Evolutionary conservation across 768 basidiomycete genomes (phyloP).

Genomic region (Boletus eberwhitei): DNA sequence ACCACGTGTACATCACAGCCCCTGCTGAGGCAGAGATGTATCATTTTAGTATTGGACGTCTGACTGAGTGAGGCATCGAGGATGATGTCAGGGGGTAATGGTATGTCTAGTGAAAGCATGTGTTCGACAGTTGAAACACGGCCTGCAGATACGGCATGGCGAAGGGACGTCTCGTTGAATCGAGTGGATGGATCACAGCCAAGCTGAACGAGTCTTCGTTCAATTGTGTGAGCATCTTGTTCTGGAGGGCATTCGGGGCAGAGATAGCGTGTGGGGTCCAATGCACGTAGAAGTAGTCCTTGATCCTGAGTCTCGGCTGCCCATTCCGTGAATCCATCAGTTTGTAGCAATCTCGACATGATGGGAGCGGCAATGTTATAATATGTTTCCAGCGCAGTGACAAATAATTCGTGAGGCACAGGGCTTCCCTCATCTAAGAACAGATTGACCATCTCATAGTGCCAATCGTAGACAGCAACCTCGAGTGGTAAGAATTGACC

Average conservation of each 20-base stretch:
- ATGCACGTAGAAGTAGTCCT: not conserved
- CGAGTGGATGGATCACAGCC: not conserved
- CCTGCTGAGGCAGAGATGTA: not conserved
- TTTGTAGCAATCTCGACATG: not conserved
- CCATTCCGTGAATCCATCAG: not conserved
- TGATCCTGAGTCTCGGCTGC: not conserved
- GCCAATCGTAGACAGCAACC: not conserved
- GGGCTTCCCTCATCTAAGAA: not conserved
- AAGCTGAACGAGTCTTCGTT: conserved; percentile 6
- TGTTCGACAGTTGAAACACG: not conserved
- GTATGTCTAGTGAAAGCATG: not conserved
- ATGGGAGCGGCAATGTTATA: too few species aligned
- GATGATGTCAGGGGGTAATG: conserved; percentile 1
- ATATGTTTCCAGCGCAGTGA: too few species aligned
- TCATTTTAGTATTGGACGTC: not conserved
- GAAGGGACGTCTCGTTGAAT: not conserved
- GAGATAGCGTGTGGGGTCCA: not conserved
- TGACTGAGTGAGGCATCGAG: not conserved
- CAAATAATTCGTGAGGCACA: not conserved
- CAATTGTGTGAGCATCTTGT: not conserved
- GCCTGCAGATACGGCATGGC: not conserved
- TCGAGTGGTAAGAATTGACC: not conserved
- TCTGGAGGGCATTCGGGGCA: not conserved
- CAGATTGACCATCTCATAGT: not conserved
- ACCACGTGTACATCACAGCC: too few species aligned